A percentile compares a stretch with the other conserved stretches of the same genome.
These are phyloP conservation scores for Malus hybrid DNA, from an alignment of 331 rosid species.

Conservation along the genomic window DNA sequence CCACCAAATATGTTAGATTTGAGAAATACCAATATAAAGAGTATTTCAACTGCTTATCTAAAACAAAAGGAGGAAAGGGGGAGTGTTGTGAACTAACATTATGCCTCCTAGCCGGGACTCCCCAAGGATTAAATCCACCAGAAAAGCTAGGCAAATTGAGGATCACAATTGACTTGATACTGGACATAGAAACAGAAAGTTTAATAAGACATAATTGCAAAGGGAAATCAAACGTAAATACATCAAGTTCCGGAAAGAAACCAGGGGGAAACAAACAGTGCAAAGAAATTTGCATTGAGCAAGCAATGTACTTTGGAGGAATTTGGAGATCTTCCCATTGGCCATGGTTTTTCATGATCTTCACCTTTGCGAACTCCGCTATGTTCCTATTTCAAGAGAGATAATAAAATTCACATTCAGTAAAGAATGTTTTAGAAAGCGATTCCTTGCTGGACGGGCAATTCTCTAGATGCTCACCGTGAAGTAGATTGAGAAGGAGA, in stretches of 20 bases:
- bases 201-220: conserved; percentile 5
- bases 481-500: conserved; percentile 51
- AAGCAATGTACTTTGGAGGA: conserved; percentile 51
- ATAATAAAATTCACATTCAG: conserved; percentile 3
- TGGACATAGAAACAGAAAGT: conserved; percentile 23
- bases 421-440: conserved; percentile 1
- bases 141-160: conserved; percentile 98
- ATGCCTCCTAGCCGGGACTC: conserved; percentile 47
- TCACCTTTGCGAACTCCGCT: conserved; percentile 71
- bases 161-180: conserved; percentile 85
- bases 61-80: neutral
- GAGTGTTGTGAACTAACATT: conserved; percentile 36
- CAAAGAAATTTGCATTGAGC: neutral
- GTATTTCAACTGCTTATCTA: neutral
- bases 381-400: conserved; percentile 53
- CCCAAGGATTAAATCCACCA: conserved; percentile 98
- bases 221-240: conserved; percentile 1
- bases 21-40: neutral
- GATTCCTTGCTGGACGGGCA: neutral
- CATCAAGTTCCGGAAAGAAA: neutral
- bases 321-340: conserved; percentile 62
- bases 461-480: conserved; percentile 31
- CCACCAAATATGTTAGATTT: conserved; percentile 21
- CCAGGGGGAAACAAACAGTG: neutral
- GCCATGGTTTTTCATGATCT: conserved; percentile 48